phyloP scores from a whole-genome alignment of 2,329 filamentous ascomycete genomes.

The Diaporthe sp. region DNA sequence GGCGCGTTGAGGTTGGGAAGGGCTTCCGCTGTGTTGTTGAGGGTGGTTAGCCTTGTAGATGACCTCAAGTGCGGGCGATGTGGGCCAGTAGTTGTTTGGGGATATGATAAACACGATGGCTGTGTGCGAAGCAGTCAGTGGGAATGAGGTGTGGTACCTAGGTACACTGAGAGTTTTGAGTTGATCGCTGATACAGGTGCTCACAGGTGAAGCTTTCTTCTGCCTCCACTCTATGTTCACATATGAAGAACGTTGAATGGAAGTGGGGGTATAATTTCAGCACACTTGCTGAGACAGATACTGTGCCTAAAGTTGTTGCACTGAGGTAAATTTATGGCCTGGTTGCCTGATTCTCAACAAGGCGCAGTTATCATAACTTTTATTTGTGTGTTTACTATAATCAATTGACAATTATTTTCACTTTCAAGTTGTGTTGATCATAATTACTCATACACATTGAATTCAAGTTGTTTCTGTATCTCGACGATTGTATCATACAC shows the following conservation, averaged over 20 bases:
- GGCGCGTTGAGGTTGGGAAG: neutral
- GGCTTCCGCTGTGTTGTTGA: neutral
- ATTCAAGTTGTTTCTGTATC: no score
- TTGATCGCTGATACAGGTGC: neutral
- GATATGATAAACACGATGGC: neutral
- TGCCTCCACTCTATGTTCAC: neutral
- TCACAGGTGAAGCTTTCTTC: no score
- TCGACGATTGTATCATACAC: no score
- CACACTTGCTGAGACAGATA: neutral
- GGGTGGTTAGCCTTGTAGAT: no score
- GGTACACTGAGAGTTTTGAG: neutral
- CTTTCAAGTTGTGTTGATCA: neutral
- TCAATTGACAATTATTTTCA: neutral
- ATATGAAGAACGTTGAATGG: neutral
- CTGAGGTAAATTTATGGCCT: no score
- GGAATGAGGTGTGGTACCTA: no score
- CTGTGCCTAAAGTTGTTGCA: neutral
- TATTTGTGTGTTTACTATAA: neutral
- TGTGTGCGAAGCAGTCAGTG: no score
- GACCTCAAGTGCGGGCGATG: accelerated
- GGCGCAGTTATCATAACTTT: neutral
- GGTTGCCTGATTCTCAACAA: neutral
- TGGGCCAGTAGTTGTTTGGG: neutral
- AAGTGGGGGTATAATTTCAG: neutral
- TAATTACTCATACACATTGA: neutral